Base-by-base conservation (phyloP, 106 monocot genomes). In the Iris macrosiphon region DNA sequence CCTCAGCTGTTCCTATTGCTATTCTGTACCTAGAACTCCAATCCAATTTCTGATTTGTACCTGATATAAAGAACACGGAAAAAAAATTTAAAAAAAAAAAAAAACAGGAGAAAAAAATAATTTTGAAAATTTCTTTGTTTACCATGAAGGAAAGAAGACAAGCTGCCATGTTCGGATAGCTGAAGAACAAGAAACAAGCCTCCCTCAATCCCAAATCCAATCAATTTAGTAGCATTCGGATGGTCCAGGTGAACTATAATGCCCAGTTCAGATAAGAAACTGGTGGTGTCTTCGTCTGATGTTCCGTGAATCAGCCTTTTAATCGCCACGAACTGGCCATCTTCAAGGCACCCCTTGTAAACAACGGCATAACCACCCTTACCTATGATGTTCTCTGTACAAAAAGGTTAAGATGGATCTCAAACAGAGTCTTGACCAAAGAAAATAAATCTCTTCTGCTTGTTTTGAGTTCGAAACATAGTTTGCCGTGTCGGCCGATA, bases 311-410 rank as follows among this genome's bases (percentile, higher is more conserved):
- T 73, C 23, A 84, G 40, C 51, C 50, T 71, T 68, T 89, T 89
- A 14, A 89, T 49, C 10, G 89, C 84, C 7, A 89, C 72, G n/a
- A 74, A 45, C 62, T 74, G 66, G 5, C 74, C 77, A 59, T 75
- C 61, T 40, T 52, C 64, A 40, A 84, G 61, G 20, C 64, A 31
- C 16, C 84, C 89, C 39, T 50, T 64, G 57, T 75, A 89, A 21
- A 89, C 84, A 57, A 74, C 75, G 11, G 84, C 80, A 55, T 61
- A 84, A 3, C 89, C 89, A 25, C 89, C 89, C 35, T 75, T 74
- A 8, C 80, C 84, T n/a, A 89, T 72, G 31, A 80, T 49, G 56
- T 84, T 84, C 12, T 77, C 89, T 80, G 65, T 46, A 45, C n/a
- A n/a, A 17, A 43, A 43, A n/a, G n/a, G n/a, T n/a, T n/a, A n/a